A percentile compares a stretch with the other conserved stretches of the same genome.
phyloP scores from a whole-genome alignment of 495 filamentous ascomycete genomes.

The Penicillium ucsense region DNA sequence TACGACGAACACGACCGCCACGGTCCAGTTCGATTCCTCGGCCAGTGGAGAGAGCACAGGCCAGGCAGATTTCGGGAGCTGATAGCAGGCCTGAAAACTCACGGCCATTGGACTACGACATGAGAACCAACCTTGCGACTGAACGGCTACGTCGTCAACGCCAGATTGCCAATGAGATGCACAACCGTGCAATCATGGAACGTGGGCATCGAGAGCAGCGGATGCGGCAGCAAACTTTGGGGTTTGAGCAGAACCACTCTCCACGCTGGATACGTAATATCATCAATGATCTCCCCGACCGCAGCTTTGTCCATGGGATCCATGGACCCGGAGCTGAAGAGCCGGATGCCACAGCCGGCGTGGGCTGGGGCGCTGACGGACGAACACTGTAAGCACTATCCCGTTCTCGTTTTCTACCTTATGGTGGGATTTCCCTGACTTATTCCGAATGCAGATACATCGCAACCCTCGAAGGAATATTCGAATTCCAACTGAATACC shows the following conservation, averaged over 20 bases:
- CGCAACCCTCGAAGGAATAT: slow-evolving; percentile 65
- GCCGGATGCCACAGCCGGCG: slow-evolving; percentile 49
- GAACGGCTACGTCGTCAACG: slow-evolving; percentile 36
- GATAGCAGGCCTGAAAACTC: slow-evolving; percentile 23
- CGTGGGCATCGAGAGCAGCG: slow-evolving; percentile 19
- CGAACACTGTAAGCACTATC: slow-evolving; percentile 52
- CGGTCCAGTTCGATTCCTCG: slow-evolving; percentile 27
- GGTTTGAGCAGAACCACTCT: slow-evolving; percentile 29
- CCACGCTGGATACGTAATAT: slow-evolving; percentile 34
- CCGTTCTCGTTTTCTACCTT: background rate
- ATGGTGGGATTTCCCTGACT: background rate
- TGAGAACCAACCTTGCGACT: slow-evolving; percentile 31
- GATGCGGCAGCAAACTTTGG: slow-evolving; percentile 23
- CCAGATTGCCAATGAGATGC: slow-evolving; percentile 29
- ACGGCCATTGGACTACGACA: slow-evolving; percentile 22
- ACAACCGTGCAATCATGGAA: slow-evolving; percentile 17
- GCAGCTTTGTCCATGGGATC: slow-evolving; percentile 20
- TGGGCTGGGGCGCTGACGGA: slow-evolving; percentile 63
- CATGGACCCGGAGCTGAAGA: slow-evolving; percentile 26
- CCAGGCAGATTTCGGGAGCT: slow-evolving; percentile 6
- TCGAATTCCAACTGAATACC: slow-evolving; percentile 60
- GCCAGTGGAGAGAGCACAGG: slow-evolving; percentile 15
- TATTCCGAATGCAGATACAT: slow-evolving; percentile 45
- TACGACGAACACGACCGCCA: slow-evolving; percentile 17
- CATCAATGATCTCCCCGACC: slow-evolving; percentile 33